Percentiles rank a stretch among this genome's conserved stretches.
phyloP scores from a whole-genome alignment of 2,329 filamentous ascomycete genomes.

The Chalaropsis thielavioides region DNA sequence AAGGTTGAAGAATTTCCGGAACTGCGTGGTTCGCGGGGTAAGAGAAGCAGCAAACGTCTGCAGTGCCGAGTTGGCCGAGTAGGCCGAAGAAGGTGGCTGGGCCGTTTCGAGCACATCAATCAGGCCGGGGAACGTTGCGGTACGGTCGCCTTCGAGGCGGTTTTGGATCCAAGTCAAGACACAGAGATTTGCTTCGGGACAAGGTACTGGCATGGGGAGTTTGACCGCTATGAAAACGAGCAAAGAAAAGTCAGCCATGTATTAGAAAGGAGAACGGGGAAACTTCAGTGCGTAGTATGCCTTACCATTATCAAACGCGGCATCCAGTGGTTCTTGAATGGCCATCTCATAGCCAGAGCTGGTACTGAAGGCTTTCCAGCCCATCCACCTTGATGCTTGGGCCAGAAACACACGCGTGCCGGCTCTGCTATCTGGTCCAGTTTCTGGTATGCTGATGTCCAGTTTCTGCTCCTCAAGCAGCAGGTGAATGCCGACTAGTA shows the following conservation, averaged over 20 bases:
- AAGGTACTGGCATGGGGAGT: constrained; percentile 21
- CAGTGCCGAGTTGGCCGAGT: not conserved
- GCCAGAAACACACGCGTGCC: constrained; percentile 59
- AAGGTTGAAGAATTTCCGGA: constrained; percentile 51
- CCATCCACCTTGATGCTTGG: constrained; percentile 71
- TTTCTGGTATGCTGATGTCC: constrained; percentile 40
- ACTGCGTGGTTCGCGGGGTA: constrained; percentile 54
- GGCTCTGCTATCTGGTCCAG: constrained; percentile 30
- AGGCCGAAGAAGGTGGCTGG: not conserved
- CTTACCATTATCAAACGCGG: constrained; percentile 28
- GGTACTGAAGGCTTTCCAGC: constrained; percentile 42
- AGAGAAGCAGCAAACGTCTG: constrained; percentile 24
- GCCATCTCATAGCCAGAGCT: constrained; percentile 35
- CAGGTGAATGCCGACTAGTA: constrained; percentile 67
- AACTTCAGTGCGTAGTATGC: not conserved
- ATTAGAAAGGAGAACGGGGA: not conserved
- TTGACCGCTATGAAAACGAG: constrained; percentile 22
- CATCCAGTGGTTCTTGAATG: constrained; percentile 34
- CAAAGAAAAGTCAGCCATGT: not conserved
- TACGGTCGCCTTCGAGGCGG: constrained; percentile 29
- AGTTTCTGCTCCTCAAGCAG: constrained; percentile 84
- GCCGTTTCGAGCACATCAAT: constrained; percentile 26
- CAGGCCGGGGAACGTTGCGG: constrained; percentile 29
- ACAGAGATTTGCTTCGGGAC: constrained; percentile 25
- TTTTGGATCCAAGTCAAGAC: constrained; percentile 41